These are phyloP conservation scores for Sporodiniella umbellata DNA, from an alignment of 371 early-diverging fungal genomes.

Conservation along the genomic window DNA sequence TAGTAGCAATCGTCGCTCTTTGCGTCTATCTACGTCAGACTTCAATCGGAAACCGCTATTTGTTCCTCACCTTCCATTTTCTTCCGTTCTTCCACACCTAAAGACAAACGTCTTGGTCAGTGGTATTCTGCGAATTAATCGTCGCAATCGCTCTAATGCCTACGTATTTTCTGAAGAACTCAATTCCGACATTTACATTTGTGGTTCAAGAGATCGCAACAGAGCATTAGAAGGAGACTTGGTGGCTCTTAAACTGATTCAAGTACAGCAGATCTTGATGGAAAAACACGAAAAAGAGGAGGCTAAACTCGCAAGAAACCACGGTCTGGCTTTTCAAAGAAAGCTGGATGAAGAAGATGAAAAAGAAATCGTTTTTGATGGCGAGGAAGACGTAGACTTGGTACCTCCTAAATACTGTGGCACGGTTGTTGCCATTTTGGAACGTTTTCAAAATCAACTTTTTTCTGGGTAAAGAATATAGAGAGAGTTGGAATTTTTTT, in stretches of 20 bases:
- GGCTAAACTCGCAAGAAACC: constrained; percentile 40
- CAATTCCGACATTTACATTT: constrained; percentile 74
- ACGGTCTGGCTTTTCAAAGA: constrained; percentile 37
- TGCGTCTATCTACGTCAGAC: background rate
- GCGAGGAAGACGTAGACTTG: constrained; percentile 50
- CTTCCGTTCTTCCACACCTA: constrained; percentile 40
- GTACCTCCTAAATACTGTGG: constrained; percentile 60
- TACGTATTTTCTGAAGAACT: constrained; percentile 75
- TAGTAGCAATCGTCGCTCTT: background rate
- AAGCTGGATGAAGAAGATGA: constrained; percentile 54
- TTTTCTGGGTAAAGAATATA: constrained; percentile 48
- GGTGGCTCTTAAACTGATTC: constrained; percentile 77
- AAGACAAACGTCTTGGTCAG: constrained; percentile 48
- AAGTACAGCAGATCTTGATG: constrained; percentile 54
- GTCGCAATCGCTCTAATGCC: constrained; percentile 75
- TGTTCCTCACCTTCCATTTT: constrained; percentile 53
- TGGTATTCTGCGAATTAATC: constrained; percentile 81
- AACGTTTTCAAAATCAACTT: constrained; percentile 55
- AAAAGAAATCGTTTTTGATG: constrained; percentile 49
- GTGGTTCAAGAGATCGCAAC: constrained; percentile 74
- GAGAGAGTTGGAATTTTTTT: background rate
- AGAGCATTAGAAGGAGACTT: constrained; percentile 85
- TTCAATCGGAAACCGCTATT: constrained; percentile 49
- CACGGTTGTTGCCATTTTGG: constrained; percentile 63
- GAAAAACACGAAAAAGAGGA: constrained; percentile 55